Percentiles rank a stretch among this genome's conserved stretches.
Conservation (phyloP, 805 yeast genomes). For the Zygosaccharomyces rouxii region DNA sequence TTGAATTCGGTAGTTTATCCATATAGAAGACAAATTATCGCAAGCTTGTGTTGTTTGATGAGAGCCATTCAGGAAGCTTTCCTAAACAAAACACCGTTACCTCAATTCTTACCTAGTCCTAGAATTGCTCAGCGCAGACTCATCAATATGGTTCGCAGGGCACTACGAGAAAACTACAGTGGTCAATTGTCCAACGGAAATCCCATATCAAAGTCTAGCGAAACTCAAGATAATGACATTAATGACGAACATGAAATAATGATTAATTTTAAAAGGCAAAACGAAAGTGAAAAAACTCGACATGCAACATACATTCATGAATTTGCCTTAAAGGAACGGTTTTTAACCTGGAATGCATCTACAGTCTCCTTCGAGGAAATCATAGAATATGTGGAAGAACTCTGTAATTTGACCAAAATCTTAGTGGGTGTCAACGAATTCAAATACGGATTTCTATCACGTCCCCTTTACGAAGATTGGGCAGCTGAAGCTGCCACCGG, state of each 20-base stretch:
- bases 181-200: conserved; percentile 10
- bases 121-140: conserved; percentile 45
- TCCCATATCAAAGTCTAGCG: conserved; percentile 11
- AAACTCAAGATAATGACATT: conserved; percentile 17
- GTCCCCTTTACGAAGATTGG: conserved; percentile 43
- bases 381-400: conserved; percentile 46
- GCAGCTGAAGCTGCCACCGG: conserved; percentile 41
- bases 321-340: conserved; percentile 36
- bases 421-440: conserved; percentile 48
- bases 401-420: conserved; percentile 39
- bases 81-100: conserved; percentile 43
- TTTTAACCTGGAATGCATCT: conserved; percentile 50
- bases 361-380: conserved; percentile 47
- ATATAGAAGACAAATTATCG: conserved; percentile 44
- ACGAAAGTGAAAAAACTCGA: conserved; percentile 5
- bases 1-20: conserved; percentile 38
- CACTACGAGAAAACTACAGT: conserved; percentile 31
- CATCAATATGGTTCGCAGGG: conserved; percentile 41
- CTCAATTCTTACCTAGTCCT: conserved; percentile 48
- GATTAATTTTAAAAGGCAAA: conserved; percentile 9
- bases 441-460: conserved; percentile 47
- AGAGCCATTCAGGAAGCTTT: conserved; percentile 44
- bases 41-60: conserved; percentile 37
- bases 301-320: conserved; percentile 23
- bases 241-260: conserved; percentile 24